Evolutionary conservation across 2,329 filamentous ascomycete species (phyloP).

Genomic region (Phoma sp.): DNA sequence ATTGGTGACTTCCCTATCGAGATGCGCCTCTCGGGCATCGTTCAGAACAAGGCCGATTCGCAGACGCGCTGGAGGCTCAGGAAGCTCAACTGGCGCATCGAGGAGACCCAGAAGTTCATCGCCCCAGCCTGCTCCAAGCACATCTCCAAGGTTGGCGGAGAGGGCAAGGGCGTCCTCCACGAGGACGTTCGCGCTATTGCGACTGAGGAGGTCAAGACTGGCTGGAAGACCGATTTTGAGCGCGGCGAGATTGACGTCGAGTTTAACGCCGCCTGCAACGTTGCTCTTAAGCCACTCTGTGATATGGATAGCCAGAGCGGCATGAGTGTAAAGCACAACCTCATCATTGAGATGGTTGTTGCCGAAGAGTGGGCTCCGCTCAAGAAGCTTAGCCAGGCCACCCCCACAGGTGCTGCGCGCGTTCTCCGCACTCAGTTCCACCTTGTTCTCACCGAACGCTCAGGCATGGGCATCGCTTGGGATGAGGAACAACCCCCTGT

Average conservation of each 20-base stretch:
- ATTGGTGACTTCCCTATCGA: constrained; percentile 80
- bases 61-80: constrained; percentile 88
- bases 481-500: constrained; percentile 94
- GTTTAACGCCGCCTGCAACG: constrained; percentile 70
- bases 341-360: constrained; percentile 92
- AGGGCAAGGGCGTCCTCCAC: constrained; percentile 74
- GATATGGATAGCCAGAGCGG: constrained; percentile 77
- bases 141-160: constrained; percentile 66
- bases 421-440: constrained; percentile 93
- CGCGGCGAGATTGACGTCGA: constrained; percentile 82
- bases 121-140: constrained; percentile 84
- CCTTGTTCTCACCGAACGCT: constrained; percentile 79
- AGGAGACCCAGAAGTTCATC: constrained; percentile 81
- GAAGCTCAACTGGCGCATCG: constrained; percentile 90
- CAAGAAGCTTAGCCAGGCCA: constrained; percentile 75
- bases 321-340: constrained; percentile 79
- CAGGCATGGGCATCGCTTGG: constrained; percentile 91
- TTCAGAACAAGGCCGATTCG: constrained; percentile 69
- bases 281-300: constrained; percentile 71
- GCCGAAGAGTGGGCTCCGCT: constrained; percentile 81
- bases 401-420: constrained; percentile 86
- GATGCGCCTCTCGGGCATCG: constrained; percentile 85
- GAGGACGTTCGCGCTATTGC: constrained; percentile 79
- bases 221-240: constrained; percentile 85
- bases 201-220: constrained; percentile 79